Conservation (phyloP, 768 basidiomycete genomes). For the Clitopilus hobsonii region DNA sequence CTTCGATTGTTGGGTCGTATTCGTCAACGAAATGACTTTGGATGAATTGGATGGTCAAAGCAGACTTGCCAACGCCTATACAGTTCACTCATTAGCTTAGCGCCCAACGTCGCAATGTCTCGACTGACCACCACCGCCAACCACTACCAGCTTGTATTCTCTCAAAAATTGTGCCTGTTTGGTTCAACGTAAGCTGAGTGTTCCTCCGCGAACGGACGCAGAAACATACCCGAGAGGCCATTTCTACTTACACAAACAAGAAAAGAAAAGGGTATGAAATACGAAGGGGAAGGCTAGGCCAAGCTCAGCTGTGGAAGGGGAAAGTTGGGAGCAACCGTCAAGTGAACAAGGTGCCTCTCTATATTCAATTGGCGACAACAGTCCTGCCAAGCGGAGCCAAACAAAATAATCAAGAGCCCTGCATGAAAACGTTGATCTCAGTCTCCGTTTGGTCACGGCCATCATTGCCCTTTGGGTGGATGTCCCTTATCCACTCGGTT, state of each 20-base stretch:
- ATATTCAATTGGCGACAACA: conserved; percentile 8
- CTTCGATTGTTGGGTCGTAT: conserved; percentile 94
- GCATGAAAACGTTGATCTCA: neutral
- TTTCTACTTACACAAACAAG: conserved; percentile 12
- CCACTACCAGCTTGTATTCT: conserved; percentile 98
- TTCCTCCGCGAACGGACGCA: neutral
- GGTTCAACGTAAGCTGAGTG: conserved; percentile 2
- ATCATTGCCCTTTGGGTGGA: neutral
- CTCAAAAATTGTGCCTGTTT: conserved; percentile 81
- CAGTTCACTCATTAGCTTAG: neutral
- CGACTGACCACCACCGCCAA: conserved; percentile 88
- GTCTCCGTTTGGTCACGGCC: neutral
- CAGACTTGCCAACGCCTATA: conserved; percentile 67
- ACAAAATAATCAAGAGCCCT: conserved; percentile 8
- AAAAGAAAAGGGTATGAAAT: neutral
- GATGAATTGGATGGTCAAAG: conserved; percentile 96
- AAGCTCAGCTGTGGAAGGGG: conserved; percentile 4
- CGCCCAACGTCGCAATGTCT: neutral
- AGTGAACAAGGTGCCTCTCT: conserved; percentile 3
- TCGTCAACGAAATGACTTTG: conserved; percentile 93
- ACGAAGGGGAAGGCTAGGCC: conserved; percentile 3
- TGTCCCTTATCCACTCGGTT: neutral
- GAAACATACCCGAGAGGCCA: conserved; percentile 33
- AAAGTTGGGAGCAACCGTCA: conserved; percentile 7
- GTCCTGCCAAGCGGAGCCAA: conserved; percentile 13